Evolutionary conservation across 2,329 filamentous ascomycete genomes (phyloP).

Genomic region (Phialocephala subalpina): DNA sequence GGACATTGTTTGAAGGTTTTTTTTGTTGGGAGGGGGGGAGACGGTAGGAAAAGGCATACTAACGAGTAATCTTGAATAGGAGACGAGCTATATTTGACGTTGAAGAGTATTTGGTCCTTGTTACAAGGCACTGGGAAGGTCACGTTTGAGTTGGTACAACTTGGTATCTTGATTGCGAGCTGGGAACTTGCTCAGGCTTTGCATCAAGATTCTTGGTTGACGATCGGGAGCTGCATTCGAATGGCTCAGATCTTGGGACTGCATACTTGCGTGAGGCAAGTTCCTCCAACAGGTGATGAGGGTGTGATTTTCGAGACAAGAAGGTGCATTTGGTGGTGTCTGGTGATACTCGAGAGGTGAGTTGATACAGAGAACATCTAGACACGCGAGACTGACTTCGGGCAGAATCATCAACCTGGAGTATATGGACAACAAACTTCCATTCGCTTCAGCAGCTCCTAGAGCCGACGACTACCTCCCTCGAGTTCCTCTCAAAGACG

Average conservation of each 20-base stretch:
- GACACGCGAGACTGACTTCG: not conserved
- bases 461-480: conserved; percentile 27
- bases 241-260: conserved; percentile 30
- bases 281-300: conserved; percentile 7
- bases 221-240: conserved; percentile 28
- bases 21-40: too few species aligned
- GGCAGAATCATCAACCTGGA: conserved; percentile 26
- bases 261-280: conserved; percentile 16
- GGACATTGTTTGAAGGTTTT: too few species aligned
- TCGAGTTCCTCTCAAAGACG: conserved; percentile 7
- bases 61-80: too few species aligned
- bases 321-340: conserved; percentile 32
- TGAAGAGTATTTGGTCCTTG: conserved; percentile 26
- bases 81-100: conserved; percentile 28
- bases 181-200: conserved; percentile 31
- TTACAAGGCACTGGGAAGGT: conserved; percentile 24
- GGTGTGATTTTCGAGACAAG: conserved; percentile 15
- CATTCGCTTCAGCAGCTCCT: conserved; percentile 27
- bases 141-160: conserved; percentile 26
- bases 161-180: conserved; percentile 28
- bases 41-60: too few species aligned
- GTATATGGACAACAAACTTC: conserved; percentile 23
- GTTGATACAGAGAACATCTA: conserved; percentile 11
- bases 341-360: conserved; percentile 32
- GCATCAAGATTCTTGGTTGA: conserved; percentile 29